phyloP scores from a whole-genome alignment of 2,329 filamentous ascomycete genomes.

The Fusarium stilboides region DNA sequence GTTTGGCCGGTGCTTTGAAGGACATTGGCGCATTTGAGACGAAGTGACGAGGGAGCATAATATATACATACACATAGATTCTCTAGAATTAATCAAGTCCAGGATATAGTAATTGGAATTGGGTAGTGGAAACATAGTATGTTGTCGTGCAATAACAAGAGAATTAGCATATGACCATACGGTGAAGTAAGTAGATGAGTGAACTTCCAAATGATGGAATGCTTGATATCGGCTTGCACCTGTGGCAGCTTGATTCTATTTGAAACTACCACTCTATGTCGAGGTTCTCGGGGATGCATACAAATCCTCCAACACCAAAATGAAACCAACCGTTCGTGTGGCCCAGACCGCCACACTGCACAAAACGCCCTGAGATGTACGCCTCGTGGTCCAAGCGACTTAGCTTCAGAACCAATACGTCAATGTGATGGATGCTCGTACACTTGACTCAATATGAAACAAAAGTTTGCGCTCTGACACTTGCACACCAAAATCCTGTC shows the following conservation, averaged over 20 bases:
- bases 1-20: conserved; percentile 76
- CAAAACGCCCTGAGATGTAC: conserved; percentile 13
- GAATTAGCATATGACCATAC: background rate
- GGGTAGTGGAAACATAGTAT: background rate
- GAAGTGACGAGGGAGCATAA: conserved; percentile 45
- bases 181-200: background rate
- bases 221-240: conserved; percentile 15
- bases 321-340: conserved; percentile 4
- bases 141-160: background rate
- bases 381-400: background rate
- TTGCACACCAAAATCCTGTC: conserved; percentile 16
- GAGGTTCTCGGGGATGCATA: background rate
- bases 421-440: background rate
- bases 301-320: background rate
- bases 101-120: conserved; percentile 17
- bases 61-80: conserved; percentile 13
- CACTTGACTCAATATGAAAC: conserved; percentile 5
- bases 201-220: background rate
- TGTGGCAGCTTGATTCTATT: conserved; percentile 21
- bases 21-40: conserved; percentile 73
- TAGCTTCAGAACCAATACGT: background rate
- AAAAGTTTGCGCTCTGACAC: conserved; percentile 30
- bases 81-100: conserved; percentile 27
- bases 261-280: conserved; percentile 21
- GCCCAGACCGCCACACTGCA: conserved; percentile 9